phyloP scores from a whole-genome alignment of 371 early-diverging fungal genomes.

The Saksenaea vasiformis region DNA sequence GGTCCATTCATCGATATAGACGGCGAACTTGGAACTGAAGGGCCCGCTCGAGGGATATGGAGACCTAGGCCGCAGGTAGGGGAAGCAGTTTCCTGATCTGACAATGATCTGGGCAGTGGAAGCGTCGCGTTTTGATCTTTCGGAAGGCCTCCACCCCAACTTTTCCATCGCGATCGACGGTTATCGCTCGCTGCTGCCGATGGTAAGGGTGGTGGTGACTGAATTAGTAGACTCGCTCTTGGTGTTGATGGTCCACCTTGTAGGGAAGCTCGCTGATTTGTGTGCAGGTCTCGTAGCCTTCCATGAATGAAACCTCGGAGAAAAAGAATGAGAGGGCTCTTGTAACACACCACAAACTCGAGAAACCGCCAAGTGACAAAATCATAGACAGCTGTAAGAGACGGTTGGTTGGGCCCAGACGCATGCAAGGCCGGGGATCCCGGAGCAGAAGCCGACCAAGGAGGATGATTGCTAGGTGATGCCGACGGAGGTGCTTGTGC shows the following conservation, averaged over 20 bases:
- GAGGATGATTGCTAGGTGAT: background rate
- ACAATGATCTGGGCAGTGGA: background rate
- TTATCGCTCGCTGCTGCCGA: slow-evolving; percentile 1
- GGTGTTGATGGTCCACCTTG: slow-evolving; percentile 1
- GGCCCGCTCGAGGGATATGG: slow-evolving; percentile 21
- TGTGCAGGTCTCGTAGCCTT: slow-evolving; percentile 31
- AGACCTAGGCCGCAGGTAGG: slow-evolving; percentile 32
- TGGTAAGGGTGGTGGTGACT: background rate
- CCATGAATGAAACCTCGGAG: slow-evolving; percentile 55
- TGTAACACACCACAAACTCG: slow-evolving; percentile 53
- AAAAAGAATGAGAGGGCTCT: slow-evolving; percentile 51
- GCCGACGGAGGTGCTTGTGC: background rate
- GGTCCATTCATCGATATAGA: slow-evolving; percentile 10
- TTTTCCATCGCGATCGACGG: slow-evolving; percentile 20
- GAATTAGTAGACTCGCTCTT: background rate
- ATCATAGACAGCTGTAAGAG: slow-evolving; percentile 41
- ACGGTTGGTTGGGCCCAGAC: background rate
- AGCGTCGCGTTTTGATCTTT: background rate
- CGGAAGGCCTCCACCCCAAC: slow-evolving; percentile 21
- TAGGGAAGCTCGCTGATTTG: background rate
- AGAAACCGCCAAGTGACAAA: slow-evolving; percentile 61
- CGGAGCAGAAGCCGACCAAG: background rate
- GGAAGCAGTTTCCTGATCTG: slow-evolving; percentile 4
- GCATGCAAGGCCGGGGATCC: slow-evolving; percentile 20
- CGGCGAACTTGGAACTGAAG: slow-evolving; percentile 21